Base-by-base conservation (phyloP, 140 eudicot genomes). In the Artemisia princeps region DNA sequence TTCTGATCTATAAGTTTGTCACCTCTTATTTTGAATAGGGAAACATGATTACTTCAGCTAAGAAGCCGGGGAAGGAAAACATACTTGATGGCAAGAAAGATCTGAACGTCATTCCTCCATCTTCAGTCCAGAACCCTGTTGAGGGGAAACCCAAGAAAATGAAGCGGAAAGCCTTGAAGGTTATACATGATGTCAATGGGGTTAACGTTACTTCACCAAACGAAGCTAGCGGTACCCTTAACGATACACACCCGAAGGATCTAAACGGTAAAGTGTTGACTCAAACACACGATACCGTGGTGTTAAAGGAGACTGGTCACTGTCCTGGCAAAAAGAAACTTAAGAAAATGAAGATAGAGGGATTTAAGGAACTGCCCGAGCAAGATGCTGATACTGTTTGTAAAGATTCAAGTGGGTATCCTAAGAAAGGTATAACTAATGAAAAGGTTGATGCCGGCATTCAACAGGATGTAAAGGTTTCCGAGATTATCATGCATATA, bases 11-110 rank as follows among this genome's bases (percentile, higher is more conserved):
- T 37, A 6, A 37, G 44, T 37, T 6, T 37, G 44, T 6, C 10
- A 7, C 44, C 44, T 37, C 26, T 7, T 57, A 30, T 23, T 23
- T 23, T 57, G 1, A 57, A 57, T 23, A 81, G 89, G 86, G 58
- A 60, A 23, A 33, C 58, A 8, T 46, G 54, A 68, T 46, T 46
- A 76, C 67, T 23, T 86, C 87, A 67, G 76, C 95, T 3, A 73
- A 69, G 76, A 82, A 74, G 54, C 59, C 48, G 19, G 94, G 82
- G 50, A 90, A 86, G 71, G 97, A 86, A 72, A 90, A 90, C 74
- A 67, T 77, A n/a, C 49, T 78, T 69, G 85, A 81, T 64, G 91
- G 79, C 45, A 73, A 78, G 67, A 51, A 68, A 3, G 77, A 77
- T 67, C n/a, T 24, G 22, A 80, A 65, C n/a, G 52, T 45, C 23